Evolutionary conservation across 129 eudicot genomes (phyloP).

Genomic region (Lactuca saligna): DNA sequence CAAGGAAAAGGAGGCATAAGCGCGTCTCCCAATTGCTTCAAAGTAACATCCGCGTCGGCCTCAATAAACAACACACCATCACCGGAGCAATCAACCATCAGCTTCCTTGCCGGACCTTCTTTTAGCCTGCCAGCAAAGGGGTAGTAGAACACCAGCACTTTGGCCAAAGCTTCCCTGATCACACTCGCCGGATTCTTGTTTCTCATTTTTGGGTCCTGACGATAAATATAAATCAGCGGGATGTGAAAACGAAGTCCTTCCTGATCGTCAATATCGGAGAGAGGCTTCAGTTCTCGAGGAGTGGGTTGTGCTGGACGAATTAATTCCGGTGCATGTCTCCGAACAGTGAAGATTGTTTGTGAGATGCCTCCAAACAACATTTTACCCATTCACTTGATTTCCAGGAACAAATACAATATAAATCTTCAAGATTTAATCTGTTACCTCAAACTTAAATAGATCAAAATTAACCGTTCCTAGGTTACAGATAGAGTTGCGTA

Average conservation of each 20-base stretch:
- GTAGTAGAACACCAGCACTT: constrained; percentile 27
- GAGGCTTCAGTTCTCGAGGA: constrained; percentile 43
- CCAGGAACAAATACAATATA: no score
- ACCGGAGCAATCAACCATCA: constrained; percentile 33
- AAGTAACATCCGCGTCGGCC: constrained; percentile 28
- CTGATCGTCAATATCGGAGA: constrained; percentile 37
- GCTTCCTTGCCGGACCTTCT: constrained; percentile 45
- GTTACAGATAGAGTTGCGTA: no score
- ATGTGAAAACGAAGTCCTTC: constrained; percentile 7
- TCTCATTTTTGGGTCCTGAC: constrained; percentile 11
- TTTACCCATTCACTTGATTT: no score
- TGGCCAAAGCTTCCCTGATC: constrained; percentile 26
- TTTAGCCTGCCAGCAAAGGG: constrained; percentile 26
- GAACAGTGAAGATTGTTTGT: constrained; percentile 10
- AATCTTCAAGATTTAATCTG: no score
- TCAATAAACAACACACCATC: constrained; percentile 37
- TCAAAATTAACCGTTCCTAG: no score
- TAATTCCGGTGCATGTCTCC: constrained; percentile 28
- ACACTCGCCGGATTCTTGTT: constrained; percentile 24
- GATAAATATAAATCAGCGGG: constrained; percentile 6
- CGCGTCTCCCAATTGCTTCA: constrained; percentile 18
- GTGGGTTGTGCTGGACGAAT: constrained; percentile 22
- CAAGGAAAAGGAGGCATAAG: constrained; percentile 33
- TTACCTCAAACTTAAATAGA: no score
- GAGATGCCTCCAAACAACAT: neutral